Evolutionary conservation across 148 eudicot species (phyloP).

Genomic region (Silene uniflora): DNA sequence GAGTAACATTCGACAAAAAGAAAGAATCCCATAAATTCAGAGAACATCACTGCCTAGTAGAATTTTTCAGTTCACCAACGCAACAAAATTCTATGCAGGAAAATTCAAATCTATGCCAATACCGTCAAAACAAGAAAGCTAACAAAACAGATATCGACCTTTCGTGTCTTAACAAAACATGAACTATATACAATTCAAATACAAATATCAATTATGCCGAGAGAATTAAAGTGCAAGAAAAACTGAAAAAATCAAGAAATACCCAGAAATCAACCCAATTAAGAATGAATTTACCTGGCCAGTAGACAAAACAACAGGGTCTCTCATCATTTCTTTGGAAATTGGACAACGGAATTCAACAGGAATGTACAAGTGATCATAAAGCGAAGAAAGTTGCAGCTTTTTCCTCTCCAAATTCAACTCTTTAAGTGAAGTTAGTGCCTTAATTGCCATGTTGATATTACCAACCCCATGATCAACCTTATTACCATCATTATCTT

Average conservation of each 20-base stretch:
- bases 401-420: slow-evolving; percentile 19
- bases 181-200: too few relatives aligned
- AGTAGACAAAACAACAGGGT: too few relatives aligned
- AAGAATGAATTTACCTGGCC: too few relatives aligned
- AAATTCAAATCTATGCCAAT: too few relatives aligned
- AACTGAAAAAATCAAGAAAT: not conserved
- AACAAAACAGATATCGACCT: too few relatives aligned
- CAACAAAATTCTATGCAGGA: too few relatives aligned
- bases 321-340: slow-evolving; percentile 51
- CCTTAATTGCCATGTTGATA: slow-evolving; percentile 27
- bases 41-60: slow-evolving; percentile 18
- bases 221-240: not conserved
- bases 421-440: slow-evolving; percentile 21
- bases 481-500: not conserved
- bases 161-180: too few relatives aligned
- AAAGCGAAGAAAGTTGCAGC: slow-evolving; percentile 6
- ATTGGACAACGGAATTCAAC: slow-evolving; percentile 54
- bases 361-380: slow-evolving; percentile 23
- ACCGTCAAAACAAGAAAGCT: too few relatives aligned
- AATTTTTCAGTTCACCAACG: too few relatives aligned
- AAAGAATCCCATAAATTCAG: slow-evolving; percentile 15
- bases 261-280: too few relatives aligned
- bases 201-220: too few relatives aligned
- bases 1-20: not conserved
- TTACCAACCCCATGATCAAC: not conserved